phyloP scores from a whole-genome alignment of 768 basidiomycete species.

The Filobasidium floriforme region DNA sequence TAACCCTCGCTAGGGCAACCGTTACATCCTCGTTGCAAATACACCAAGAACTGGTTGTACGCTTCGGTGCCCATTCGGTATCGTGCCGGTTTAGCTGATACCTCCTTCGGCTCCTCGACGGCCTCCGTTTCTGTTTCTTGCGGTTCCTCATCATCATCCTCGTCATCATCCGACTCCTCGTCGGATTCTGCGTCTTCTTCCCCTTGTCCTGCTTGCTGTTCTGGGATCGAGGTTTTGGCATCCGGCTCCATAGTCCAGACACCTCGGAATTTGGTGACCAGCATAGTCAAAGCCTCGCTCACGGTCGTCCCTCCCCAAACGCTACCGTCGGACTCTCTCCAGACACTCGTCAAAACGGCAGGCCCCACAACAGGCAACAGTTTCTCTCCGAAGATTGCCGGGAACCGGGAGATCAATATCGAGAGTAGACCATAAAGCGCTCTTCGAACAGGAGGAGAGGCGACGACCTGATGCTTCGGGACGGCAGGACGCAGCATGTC shows the following conservation, averaged over 20 bases:
- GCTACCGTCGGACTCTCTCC: slow-evolving; percentile 61
- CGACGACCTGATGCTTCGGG: slow-evolving; percentile 39
- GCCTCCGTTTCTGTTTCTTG: slow-evolving; percentile 34
- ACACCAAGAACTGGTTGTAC: slow-evolving; percentile 68
- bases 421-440: slow-evolving; percentile 58
- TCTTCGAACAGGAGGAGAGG: slow-evolving; percentile 65
- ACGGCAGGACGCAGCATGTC: slow-evolving; percentile 58
- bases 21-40: slow-evolving; percentile 49
- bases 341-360: slow-evolving; percentile 60
- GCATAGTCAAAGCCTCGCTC: slow-evolving; percentile 19
- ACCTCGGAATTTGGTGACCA: slow-evolving; percentile 54
- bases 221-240: too few relatives aligned
- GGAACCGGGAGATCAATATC: slow-evolving; percentile 6
- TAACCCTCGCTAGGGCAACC: slow-evolving; percentile 48
- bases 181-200: slow-evolving; percentile 19
- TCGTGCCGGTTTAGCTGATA: slow-evolving; percentile 11
- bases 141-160: slow-evolving; percentile 47
- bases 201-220: too few relatives aligned
- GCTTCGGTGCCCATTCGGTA: slow-evolving; percentile 46
- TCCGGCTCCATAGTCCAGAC: slow-evolving; percentile 54
- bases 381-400: not conserved
- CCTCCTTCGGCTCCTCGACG: slow-evolving; percentile 6
- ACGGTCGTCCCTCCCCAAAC: slow-evolving; percentile 51
- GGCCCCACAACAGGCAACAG: slow-evolving; percentile 26
- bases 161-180: slow-evolving; percentile 43